Evolutionary conservation across 75 land plant genomes (phyloP).

Genomic region (Adiantum capillusveneris): DNA sequence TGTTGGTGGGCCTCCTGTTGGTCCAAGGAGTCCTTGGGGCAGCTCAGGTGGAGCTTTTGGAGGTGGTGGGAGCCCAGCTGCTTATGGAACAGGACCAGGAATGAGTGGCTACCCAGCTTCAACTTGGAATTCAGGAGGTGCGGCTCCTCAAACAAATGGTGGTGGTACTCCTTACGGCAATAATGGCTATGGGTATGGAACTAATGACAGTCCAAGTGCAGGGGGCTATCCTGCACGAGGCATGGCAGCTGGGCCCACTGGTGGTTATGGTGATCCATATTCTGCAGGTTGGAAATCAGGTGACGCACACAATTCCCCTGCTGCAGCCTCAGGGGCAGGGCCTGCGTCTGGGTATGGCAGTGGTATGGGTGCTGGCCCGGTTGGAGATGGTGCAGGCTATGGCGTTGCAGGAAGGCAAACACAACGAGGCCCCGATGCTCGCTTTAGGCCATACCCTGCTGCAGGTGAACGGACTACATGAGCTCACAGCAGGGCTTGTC

Average conservation of each 20-base stretch:
- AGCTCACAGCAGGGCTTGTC: not conserved
- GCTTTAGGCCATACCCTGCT: conserved; percentile 23
- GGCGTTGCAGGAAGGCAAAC: conserved; percentile 12
- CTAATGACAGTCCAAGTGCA: conserved; percentile 4
- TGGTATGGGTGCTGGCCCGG: conserved; percentile 19
- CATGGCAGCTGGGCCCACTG: not conserved
- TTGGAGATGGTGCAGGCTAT: conserved; percentile 8
- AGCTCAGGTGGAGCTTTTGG: conserved; percentile 7
- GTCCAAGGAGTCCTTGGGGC: conserved; percentile 22
- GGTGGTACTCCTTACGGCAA: not conserved
- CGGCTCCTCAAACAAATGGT: conserved; percentile 5
- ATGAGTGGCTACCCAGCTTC: not conserved
- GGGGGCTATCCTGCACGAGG: not conserved
- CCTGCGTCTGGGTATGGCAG: conserved; percentile 1
- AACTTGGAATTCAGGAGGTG: conserved; percentile 2
- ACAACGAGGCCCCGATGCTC: conserved; percentile 13
- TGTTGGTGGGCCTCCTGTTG: conserved; percentile 7
- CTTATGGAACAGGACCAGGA: conserved; percentile 17
- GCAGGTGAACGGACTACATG: conserved; percentile 32
- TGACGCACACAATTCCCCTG: conserved; percentile 17
- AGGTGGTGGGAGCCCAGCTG: conserved; percentile 21
- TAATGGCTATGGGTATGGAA: conserved; percentile 10
- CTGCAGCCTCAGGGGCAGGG: conserved; percentile 14
- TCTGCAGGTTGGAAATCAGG: conserved; percentile 21
- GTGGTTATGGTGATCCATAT: conserved; percentile 16